phyloP scores from a whole-genome alignment of 192 early-diverging fungal species.

The Backusella mclennaniae region DNA sequence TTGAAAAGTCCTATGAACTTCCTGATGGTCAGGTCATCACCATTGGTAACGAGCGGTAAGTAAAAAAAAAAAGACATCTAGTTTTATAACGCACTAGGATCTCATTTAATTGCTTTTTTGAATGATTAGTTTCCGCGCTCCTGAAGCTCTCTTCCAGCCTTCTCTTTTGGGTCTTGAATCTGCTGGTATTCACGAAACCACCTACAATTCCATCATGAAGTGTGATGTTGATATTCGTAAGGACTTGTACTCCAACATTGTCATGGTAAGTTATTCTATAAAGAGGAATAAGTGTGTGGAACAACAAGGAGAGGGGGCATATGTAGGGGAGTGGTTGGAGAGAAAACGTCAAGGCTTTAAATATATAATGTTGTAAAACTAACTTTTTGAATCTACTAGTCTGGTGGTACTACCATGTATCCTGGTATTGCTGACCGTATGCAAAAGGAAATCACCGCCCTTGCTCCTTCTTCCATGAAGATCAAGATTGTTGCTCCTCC shows the following conservation, averaged over 20 bases:
- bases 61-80: not conserved
- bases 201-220: slow-evolving; percentile 95
- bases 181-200: slow-evolving; percentile 93
- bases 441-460: slow-evolving; percentile 93
- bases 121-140: slow-evolving; percentile 74
- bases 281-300: too few relatives aligned
- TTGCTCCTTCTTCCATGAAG: slow-evolving; percentile 91
- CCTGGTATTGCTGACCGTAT: slow-evolving; percentile 93
- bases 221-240: slow-evolving; percentile 95
- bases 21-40: slow-evolving; percentile 98
- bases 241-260: slow-evolving; percentile 95
- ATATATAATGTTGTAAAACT: too few relatives aligned
- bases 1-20: slow-evolving; percentile 97
- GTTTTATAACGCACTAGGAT: not conserved
- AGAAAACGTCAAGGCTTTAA: too few relatives aligned
- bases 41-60: slow-evolving; percentile 84
- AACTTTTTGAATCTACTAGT: slow-evolving; percentile 23
- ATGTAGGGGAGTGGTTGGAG: too few relatives aligned
- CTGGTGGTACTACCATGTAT: slow-evolving; percentile 97
- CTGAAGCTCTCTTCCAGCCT: slow-evolving; percentile 98
- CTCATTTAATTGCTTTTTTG: not conserved
- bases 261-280: slow-evolving; percentile 45
- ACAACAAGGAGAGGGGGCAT: too few relatives aligned
- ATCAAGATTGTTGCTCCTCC: slow-evolving; percentile 96
- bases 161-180: slow-evolving; percentile 85